Percentiles rank a stretch among this genome's conserved stretches.
Conservation (phyloP, 345 rosid genomes). For the Arabis alpina region DNA sequence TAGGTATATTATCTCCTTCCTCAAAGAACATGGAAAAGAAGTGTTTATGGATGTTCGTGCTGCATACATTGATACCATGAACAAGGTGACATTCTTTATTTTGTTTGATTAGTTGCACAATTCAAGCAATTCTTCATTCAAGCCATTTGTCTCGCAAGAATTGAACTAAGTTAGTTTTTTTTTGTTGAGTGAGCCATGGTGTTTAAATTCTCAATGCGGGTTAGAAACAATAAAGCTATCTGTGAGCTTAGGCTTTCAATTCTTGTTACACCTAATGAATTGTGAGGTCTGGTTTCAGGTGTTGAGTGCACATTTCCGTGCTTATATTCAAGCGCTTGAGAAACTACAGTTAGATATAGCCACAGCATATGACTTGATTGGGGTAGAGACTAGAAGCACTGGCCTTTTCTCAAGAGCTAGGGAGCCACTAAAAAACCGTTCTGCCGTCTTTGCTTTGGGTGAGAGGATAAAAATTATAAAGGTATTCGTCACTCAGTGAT, state of each 20-base stretch:
- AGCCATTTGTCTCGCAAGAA: constrained; percentile 19
- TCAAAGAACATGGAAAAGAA: constrained; percentile 94
- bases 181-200: constrained; percentile 20
- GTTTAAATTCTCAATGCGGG: constrained; percentile 17
- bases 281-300: constrained; percentile 61
- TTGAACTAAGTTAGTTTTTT: constrained; percentile 20
- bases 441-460: constrained; percentile 94
- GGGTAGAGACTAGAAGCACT: constrained; percentile 88
- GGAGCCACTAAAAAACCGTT: constrained; percentile 87
- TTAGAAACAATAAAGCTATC: constrained; percentile 18
- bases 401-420: constrained; percentile 85
- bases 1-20: constrained; percentile 85
- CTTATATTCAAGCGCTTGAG: constrained; percentile 95
- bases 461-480: constrained; percentile 89
- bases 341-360: constrained; percentile 97
- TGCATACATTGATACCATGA: constrained; percentile 96
- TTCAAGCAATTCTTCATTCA: too few relatives aligned
- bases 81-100: constrained; percentile 67
- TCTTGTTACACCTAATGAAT: constrained; percentile 19
- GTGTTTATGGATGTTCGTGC: constrained; percentile 85
- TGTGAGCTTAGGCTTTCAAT: constrained; percentile 15
- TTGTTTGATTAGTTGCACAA: constrained; percentile 14
- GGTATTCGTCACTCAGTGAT: constrained; percentile 48
- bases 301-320: constrained; percentile 95
- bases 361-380: constrained; percentile 87